phyloP scores from a whole-genome alignment of 1,284 basidiomycete species.

The Cronartium quercuum region DNA sequence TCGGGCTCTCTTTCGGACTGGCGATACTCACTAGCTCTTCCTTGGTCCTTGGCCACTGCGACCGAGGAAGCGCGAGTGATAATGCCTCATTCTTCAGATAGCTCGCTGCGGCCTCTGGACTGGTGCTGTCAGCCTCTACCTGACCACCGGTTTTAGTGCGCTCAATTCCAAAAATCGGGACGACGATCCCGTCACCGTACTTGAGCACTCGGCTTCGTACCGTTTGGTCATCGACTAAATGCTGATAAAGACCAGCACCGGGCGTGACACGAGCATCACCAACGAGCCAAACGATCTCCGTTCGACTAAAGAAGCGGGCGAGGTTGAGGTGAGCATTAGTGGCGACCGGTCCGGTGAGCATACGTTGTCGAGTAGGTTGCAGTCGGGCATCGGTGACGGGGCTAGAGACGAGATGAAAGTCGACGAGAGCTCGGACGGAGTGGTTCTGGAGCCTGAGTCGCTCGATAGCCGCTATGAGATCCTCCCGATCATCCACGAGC shows the following conservation, averaged over 20 bases:
- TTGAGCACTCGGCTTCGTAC: constrained; percentile 43
- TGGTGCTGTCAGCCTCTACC: constrained; percentile 10
- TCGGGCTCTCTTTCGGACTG: constrained; percentile 35
- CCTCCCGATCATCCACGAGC: constrained; percentile 40
- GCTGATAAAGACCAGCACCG: constrained; percentile 40
- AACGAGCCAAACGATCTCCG: constrained; percentile 46
- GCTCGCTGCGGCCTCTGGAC: constrained; percentile 22
- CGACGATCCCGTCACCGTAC: constrained; percentile 45
- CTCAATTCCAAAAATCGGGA: constrained; percentile 45
- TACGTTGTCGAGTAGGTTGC: constrained; percentile 43
- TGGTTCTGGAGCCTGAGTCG: constrained; percentile 41
- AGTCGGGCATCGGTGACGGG: constrained; percentile 39
- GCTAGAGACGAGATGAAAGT: constrained; percentile 45
- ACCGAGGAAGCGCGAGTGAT: constrained; percentile 41
- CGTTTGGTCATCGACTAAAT: constrained; percentile 35
- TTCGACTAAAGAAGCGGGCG: constrained; percentile 47
- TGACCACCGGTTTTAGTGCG: neutral
- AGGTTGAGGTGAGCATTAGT: constrained; percentile 47
- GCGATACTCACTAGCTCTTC: constrained; percentile 42
- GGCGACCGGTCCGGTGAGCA: constrained; percentile 44
- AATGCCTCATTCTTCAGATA: constrained; percentile 37
- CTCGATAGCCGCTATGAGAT: constrained; percentile 13
- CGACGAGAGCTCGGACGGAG: constrained; percentile 43
- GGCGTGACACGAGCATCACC: constrained; percentile 45
- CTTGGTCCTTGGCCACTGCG: constrained; percentile 45